Evolutionary conservation across 2,329 filamentous ascomycete species (phyloP), one percentile per base, ranked within the genome.

Genomic region (Beauveria asiatica): DNA sequence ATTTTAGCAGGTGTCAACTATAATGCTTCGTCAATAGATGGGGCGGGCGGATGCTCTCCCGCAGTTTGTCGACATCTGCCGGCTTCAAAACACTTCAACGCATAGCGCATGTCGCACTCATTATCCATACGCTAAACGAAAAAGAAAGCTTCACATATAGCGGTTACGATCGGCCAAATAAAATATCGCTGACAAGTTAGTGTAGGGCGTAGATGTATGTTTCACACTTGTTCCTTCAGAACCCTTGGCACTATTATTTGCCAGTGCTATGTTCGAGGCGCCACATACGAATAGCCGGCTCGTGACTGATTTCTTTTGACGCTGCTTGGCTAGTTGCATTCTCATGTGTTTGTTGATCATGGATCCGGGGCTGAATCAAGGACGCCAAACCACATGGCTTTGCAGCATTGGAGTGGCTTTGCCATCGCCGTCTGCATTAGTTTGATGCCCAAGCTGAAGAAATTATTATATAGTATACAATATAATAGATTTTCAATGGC

Each of bases 401-500:
- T 30, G 11, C 4, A 19, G 39, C 9, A 30, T 41, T 45, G 7
- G 8, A 33, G 39, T 8, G 37, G 13, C 8, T 37, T 16, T 19
- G 11, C 8, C 10, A 33, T 27, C 6, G 25, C 16, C 17, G 48
- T 30, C 17, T 19, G 52, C 8, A 30, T 17, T 39, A 9, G 6
- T 17, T 54, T 17, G 23, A 16, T 54, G 52, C 52, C 52, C 17
- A 44, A 54, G 39, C 37, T 30, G 52, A 44, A 39, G 1, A 44
- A 3, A 2, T 4, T 4, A 0, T 21, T 11, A 4, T n/a, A 23
- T 5, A 33, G 11, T 33, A 13, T 45, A 9, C 42, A 11, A 45
- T 45, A 9, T 45, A 5, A 4, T 13, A 5, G 0, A 33, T 1
- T 5, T 5, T 33, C 5, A 33, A 5, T 33, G 10, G 30, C 5